Evolutionary conservation across 2,329 filamentous ascomycete species (phyloP).

Genomic region (Talaromyces albobiverticillius): DNA sequence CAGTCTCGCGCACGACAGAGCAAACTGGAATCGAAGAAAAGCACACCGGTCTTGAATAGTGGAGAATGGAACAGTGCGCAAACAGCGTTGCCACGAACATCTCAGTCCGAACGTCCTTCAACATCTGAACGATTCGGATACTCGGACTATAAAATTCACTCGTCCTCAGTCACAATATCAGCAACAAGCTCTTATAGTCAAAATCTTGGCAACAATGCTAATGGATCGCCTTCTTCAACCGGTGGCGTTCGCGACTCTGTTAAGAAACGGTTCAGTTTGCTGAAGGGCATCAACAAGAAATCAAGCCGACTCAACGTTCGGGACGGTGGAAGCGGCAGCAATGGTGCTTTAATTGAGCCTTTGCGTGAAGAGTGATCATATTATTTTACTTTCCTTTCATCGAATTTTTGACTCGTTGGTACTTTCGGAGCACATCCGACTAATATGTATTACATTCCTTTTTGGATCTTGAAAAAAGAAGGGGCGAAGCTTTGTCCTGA

Average conservation of each 20-base stretch:
- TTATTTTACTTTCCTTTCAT: neutral
- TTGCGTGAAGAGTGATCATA: conserved; percentile 34
- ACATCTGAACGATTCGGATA: conserved; percentile 27
- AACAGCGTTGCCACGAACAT: conserved; percentile 33
- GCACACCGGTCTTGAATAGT: conserved; percentile 9
- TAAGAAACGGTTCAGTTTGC: conserved; percentile 73
- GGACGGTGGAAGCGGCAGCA: conserved; percentile 19
- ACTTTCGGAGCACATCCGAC: too few species aligned
- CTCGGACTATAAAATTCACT: conserved; percentile 14
- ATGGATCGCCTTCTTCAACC: conserved; percentile 15
- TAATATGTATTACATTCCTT: conserved; percentile 10
- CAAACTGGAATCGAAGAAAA: conserved; percentile 17
- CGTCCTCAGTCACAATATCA: conserved; percentile 6
- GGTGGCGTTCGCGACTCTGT: conserved; percentile 58
- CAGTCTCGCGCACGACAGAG: conserved; percentile 16
- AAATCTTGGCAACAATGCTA: conserved; percentile 25
- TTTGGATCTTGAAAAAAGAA: conserved; percentile 12
- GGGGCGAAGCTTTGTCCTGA: conserved; percentile 3
- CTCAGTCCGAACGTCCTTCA: conserved; percentile 30
- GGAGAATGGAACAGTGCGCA: conserved; percentile 27
- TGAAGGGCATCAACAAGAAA: conserved; percentile 69
- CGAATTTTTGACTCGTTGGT: conserved; percentile 7
- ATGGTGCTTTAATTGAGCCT: conserved; percentile 23
- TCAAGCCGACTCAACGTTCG: conserved; percentile 54
- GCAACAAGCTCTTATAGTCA: conserved; percentile 27